These are phyloP conservation scores for Ganoderma leucocontextum DNA, from an alignment of 1,284 basidiomycete species.

Conservation along the genomic window DNA sequence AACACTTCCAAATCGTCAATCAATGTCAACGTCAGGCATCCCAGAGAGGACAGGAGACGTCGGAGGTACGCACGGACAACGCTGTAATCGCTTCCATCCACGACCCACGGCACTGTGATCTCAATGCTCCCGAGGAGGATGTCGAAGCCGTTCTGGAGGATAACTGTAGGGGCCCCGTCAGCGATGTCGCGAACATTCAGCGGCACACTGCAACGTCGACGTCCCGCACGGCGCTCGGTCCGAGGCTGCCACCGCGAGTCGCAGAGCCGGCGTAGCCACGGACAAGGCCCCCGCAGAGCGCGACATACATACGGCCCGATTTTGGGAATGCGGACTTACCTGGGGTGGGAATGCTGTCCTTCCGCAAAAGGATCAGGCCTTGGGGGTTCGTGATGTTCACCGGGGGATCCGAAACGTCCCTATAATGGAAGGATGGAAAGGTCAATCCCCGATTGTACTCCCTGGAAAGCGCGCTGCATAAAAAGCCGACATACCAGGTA, in stretches of 20 bases:
- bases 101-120: constrained; percentile 27
- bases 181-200: too few species aligned
- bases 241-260: too few species aligned
- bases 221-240: too few species aligned
- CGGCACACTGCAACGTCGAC: too few species aligned
- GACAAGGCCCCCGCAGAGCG: too few species aligned
- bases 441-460: not conserved
- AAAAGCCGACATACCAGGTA: constrained; percentile 46
- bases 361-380: constrained; percentile 50
- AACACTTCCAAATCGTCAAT: constrained; percentile 25
- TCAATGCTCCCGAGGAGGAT: constrained; percentile 25
- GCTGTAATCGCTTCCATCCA: constrained; percentile 26
- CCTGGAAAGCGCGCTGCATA: too few species aligned
- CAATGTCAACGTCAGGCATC: not conserved
- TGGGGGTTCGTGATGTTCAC: constrained; percentile 52
- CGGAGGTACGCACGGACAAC: constrained; percentile 14
- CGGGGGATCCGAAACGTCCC: constrained; percentile 50
- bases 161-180: constrained; percentile 10
- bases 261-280: too few species aligned
- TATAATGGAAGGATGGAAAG: constrained; percentile 20
- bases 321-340: constrained; percentile 22
- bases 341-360: constrained; percentile 41
- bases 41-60: not conserved
- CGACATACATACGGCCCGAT: too few species aligned
- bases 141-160: constrained; percentile 28